Percentiles rank a stretch among this genome's conserved stretches.
phyloP scores from a whole-genome alignment of 129 eudicot genomes.

The Helichrysum umbraculigerum region DNA sequence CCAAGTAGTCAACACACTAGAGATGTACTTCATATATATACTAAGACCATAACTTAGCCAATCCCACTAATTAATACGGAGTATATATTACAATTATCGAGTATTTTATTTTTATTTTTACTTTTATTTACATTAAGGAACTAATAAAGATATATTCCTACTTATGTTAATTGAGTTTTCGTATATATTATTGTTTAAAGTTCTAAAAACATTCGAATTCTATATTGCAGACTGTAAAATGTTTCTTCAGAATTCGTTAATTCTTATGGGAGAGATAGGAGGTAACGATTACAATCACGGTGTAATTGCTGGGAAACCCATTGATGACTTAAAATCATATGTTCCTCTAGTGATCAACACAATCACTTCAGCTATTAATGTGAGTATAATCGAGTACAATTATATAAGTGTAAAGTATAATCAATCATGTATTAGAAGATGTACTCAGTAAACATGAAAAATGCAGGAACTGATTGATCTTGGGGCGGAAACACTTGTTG shows the following conservation, averaged over 20 bases:
- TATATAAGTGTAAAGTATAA: background rate
- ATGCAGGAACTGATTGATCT: constrained; percentile 52
- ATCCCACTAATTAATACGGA: too few species aligned
- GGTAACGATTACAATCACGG: constrained; percentile 77
- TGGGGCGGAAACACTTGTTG: constrained; percentile 55
- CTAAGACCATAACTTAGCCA: too few species aligned
- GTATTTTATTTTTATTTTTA: too few species aligned
- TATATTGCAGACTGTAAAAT: constrained; percentile 41
- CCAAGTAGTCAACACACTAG: too few species aligned
- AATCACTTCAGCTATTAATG: constrained; percentile 47
- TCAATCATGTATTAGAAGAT: background rate
- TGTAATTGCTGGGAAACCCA: constrained; percentile 40
- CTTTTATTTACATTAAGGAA: too few species aligned
- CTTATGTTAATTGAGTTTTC: too few species aligned
- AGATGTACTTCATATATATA: too few species aligned
- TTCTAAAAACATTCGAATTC: background rate
- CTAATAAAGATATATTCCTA: too few species aligned
- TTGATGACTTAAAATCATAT: constrained; percentile 32
- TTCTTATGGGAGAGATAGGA: constrained; percentile 83
- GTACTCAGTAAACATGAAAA: background rate
- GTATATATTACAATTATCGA: too few species aligned
- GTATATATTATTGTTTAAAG: too few species aligned
- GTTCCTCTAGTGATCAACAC: constrained; percentile 43
- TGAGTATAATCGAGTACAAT: constrained; percentile 19
- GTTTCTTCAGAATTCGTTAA: constrained; percentile 39